Percentiles rank a stretch among this genome's conserved stretches.
Evolutionary conservation across 2,329 filamentous ascomycete species (phyloP).

Genomic region (Botrytis medusae): DNA sequence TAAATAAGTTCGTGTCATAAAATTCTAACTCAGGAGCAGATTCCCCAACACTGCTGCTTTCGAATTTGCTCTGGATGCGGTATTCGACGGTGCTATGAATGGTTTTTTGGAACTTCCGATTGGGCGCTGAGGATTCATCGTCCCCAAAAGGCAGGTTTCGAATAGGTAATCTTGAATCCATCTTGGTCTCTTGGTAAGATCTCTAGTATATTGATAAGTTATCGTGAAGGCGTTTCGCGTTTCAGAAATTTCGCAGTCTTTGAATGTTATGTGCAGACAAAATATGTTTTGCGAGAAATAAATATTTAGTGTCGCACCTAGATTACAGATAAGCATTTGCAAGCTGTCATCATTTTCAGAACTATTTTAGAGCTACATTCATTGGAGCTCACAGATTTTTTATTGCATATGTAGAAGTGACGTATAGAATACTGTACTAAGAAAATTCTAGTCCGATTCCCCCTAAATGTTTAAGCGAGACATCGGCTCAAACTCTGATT

Average conservation of each 20-base stretch:
- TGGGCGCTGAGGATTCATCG: background rate
- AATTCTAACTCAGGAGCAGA: background rate
- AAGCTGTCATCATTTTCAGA: background rate
- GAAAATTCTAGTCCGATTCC: background rate
- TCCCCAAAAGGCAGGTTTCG: background rate
- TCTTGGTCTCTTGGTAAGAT: background rate
- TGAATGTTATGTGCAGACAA: accelerated
- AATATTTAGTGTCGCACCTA: background rate
- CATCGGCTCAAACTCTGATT: background rate
- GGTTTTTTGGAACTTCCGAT: background rate
- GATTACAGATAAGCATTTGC: background rate
- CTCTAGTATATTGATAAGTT: background rate
- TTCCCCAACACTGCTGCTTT: background rate
- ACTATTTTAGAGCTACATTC: background rate
- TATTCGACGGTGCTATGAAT: background rate
- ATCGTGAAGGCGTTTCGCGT: background rate
- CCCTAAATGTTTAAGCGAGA: background rate
- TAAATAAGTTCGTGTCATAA: background rate
- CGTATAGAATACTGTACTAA: background rate
- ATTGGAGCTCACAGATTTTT: background rate
- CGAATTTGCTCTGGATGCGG: background rate
- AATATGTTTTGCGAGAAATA: background rate
- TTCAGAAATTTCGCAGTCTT: no score
- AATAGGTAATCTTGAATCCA: background rate
- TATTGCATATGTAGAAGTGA: background rate